Conservation (phyloP, 768 basidiomycete species). For the Tricholoma sp. region DNA sequence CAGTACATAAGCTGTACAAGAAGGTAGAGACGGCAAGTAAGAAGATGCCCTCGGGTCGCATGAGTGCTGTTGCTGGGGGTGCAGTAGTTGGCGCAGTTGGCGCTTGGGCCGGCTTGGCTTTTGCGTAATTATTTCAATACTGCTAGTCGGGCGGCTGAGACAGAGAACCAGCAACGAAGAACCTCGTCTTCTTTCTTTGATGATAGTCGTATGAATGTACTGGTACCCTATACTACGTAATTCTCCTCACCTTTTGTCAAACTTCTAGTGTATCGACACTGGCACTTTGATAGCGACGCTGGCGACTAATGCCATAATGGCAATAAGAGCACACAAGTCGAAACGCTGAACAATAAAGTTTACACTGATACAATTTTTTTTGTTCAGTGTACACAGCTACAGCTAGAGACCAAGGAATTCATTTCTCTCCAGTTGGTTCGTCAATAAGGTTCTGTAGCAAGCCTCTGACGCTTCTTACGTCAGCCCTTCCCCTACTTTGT, state of each 20-base stretch:
- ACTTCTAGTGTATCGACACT: background rate
- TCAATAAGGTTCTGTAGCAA: conserved; percentile 46
- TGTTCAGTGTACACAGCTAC: background rate
- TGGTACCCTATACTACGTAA: background rate
- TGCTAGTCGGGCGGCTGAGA: no score
- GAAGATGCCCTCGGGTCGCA: conserved; percentile 14
- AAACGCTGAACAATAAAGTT: no score
- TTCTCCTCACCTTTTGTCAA: background rate
- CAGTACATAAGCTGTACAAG: conserved; percentile 35
- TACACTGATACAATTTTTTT: no score
- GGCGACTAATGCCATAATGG: no score
- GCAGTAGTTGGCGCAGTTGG: conserved; percentile 60
- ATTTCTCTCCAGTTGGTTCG: background rate
- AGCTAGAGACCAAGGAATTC: background rate
- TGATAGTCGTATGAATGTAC: background rate
- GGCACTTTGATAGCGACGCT: no score
- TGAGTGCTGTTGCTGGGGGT: conserved; percentile 47
- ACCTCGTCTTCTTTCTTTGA: background rate
- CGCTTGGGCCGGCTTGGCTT: conserved; percentile 54
- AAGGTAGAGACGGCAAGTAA: conserved; percentile 27
- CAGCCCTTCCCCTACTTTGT: conserved; percentile 68
- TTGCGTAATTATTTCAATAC: conserved; percentile 32
- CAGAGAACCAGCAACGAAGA: background rate
- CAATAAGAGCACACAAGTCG: no score
- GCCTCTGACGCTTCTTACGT: conserved; percentile 55